These are phyloP conservation scores for Triangularia verruculosa DNA, from an alignment of 2,329 filamentous ascomycete species.

Conservation along the genomic window DNA sequence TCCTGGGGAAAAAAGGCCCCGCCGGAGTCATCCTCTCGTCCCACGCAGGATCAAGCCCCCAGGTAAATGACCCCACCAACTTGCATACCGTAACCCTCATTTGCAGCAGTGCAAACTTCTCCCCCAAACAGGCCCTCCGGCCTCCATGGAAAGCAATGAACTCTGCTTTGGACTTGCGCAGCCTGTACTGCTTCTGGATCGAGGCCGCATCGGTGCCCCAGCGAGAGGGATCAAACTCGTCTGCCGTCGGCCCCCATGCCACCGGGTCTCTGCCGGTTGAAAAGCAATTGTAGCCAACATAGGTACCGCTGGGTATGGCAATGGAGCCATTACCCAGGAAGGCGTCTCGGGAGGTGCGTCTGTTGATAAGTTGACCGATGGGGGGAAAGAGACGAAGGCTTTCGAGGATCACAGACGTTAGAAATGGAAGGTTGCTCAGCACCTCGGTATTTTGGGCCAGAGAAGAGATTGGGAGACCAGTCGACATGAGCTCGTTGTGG, in stretches of 20 bases:
- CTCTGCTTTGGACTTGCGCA: constrained; percentile 16
- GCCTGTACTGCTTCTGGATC: constrained; percentile 20
- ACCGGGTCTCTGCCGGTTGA: constrained; percentile 20
- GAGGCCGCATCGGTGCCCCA: constrained; percentile 14
- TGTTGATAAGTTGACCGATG: constrained; percentile 48
- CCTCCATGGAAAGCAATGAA: constrained; percentile 24
- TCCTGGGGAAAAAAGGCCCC: constrained; percentile 20
- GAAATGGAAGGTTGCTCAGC: constrained; percentile 37
- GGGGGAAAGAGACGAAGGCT: constrained; percentile 47
- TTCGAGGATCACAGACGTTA: constrained; percentile 46
- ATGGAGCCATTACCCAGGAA: constrained; percentile 13
- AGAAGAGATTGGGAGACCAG: background rate
- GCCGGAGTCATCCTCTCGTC: constrained; percentile 22
- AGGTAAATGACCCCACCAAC: constrained; percentile 13
- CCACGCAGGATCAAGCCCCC: constrained; percentile 18
- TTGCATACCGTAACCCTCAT: constrained; percentile 19
- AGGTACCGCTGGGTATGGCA: constrained; percentile 18
- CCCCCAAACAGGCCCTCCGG: constrained; percentile 19
- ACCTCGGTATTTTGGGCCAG: constrained; percentile 16
- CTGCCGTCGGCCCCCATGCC: constrained; percentile 15
- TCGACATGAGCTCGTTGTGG: constrained; percentile 12
- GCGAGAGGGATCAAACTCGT: constrained; percentile 16
- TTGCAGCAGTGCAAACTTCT: constrained; percentile 21
- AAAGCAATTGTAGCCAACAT: constrained; percentile 23
- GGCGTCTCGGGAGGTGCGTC: constrained; percentile 24